Percentiles rank a stretch among this genome's conserved stretches.
phyloP scores from a whole-genome alignment of 2,329 filamentous ascomycete species.

The Phialophora verrucosa region DNA sequence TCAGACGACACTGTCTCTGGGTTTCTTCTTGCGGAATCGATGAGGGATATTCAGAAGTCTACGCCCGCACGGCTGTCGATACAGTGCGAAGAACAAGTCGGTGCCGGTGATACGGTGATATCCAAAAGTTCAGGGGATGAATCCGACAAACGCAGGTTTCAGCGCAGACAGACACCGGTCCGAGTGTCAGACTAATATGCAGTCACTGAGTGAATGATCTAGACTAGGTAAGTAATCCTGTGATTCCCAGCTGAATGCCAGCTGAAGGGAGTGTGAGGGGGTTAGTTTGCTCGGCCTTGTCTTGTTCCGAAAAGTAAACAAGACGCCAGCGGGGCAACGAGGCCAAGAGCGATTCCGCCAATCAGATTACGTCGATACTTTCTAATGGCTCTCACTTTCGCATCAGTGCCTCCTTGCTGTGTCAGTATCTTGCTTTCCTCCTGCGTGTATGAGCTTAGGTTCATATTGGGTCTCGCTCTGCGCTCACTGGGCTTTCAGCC shows the following conservation, averaged over 20 bases:
- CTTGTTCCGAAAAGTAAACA: conserved; percentile 1
- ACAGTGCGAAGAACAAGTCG: not conserved
- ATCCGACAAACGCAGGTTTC: not conserved
- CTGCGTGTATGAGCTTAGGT: not conserved
- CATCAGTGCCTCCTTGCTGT: not conserved
- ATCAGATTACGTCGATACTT: not conserved
- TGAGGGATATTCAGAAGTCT: not conserved
- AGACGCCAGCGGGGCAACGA: not conserved
- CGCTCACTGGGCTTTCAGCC: not conserved
- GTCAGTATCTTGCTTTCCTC: not conserved
- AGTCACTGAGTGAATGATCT: conserved; percentile 9
- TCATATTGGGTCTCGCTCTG: not conserved
- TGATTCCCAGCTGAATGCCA: conserved; percentile 8
- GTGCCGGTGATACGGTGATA: conserved; percentile 1
- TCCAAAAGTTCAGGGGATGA: not conserved
- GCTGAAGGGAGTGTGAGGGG: conserved; percentile 15
- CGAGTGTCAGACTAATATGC: conserved; percentile 12
- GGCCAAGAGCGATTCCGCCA: not conserved
- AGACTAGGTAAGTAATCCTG: conserved; percentile 5
- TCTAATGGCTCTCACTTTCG: not conserved
- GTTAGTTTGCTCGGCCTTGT: not conserved
- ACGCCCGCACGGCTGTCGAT: not conserved
- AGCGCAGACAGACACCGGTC: not conserved
- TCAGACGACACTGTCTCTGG: conserved; percentile 15
- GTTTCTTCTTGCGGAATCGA: too few species aligned